These are phyloP conservation scores for Deuterostichococcus epilithicus DNA, from an alignment of 139 green algal genomes.

Conservation along the genomic window DNA sequence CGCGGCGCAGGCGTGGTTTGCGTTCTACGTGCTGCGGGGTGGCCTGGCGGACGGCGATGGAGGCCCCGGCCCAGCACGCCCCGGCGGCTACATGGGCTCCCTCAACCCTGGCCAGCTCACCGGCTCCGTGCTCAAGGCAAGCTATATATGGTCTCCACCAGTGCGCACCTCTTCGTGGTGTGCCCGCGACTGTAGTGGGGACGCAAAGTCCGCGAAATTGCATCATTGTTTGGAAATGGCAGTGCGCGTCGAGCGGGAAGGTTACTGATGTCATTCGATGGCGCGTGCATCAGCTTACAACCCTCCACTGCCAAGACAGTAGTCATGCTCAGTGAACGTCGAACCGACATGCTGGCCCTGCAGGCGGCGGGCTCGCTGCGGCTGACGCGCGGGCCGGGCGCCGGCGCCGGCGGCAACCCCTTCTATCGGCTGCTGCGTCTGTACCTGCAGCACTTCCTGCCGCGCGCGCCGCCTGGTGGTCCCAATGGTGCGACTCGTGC, in stretches of 20 bases:
- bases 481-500: too few relatives aligned
- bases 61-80: background rate
- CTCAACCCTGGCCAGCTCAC: background rate
- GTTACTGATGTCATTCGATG: too few relatives aligned
- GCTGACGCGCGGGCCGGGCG: background rate
- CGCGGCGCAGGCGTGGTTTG: conserved; percentile 58
- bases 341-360: too few relatives aligned
- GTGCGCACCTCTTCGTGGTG: too few relatives aligned
- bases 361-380: background rate
- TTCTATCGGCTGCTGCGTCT: conserved; percentile 61
- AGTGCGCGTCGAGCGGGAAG: too few relatives aligned
- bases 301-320: too few relatives aligned
- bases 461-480: conserved; percentile 18
- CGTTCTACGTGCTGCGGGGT: conserved; percentile 76
- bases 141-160: too few relatives aligned
- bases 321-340: too few relatives aligned
- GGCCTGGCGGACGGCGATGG: conserved; percentile 10
- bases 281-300: too few relatives aligned
- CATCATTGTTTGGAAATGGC: too few relatives aligned
- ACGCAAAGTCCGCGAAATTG: too few relatives aligned
- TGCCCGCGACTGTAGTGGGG: too few relatives aligned
- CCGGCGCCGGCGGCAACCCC: conserved; percentile 29
- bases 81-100: background rate
- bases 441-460: conserved; percentile 66
- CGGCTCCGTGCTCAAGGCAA: conserved; percentile 26